Percentiles rank a stretch among this genome's conserved stretches.
These are phyloP conservation scores for Nothophytophthora sp. DNA, from an alignment of 352 stramenopile genomes.

Conservation along the genomic window DNA sequence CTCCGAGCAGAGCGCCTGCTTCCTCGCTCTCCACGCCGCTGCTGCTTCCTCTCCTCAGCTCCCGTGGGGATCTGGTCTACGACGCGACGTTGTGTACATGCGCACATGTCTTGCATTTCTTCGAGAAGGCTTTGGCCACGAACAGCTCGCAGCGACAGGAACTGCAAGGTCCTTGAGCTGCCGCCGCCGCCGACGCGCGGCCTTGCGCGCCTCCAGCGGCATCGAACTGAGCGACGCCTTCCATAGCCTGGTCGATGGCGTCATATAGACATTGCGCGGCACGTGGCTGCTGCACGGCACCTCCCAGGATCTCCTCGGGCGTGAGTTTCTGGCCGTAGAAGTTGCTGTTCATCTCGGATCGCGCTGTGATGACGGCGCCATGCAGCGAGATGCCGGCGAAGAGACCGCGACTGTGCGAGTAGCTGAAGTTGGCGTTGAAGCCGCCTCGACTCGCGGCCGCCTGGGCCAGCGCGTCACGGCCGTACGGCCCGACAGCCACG, in stretches of 20 bases:
- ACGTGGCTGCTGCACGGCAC: conserved; percentile 51
- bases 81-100: conserved; percentile 46
- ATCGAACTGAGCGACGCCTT: conserved; percentile 66
- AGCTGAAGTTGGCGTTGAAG: conserved; percentile 94
- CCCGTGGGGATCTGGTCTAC: too few relatives aligned
- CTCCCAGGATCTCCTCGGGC: conserved; percentile 76
- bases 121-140: conserved; percentile 66
- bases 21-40: too few relatives aligned
- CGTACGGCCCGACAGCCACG: conserved; percentile 90
- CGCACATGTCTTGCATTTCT: conserved; percentile 76
- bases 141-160: conserved; percentile 61
- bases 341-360: conserved; percentile 94
- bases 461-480: conserved; percentile 81
- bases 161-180: conserved; percentile 34
- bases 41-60: too few relatives aligned
- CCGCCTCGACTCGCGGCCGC: conserved; percentile 70
- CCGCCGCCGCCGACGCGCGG: conserved; percentile 10
- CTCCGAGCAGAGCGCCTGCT: too few relatives aligned
- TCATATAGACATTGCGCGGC: conserved; percentile 80
- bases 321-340: conserved; percentile 92
- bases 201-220: conserved; percentile 15
- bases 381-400: conserved; percentile 94
- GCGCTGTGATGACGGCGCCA: conserved; percentile 90
- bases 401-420: conserved; percentile 91
- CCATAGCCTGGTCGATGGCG: conserved; percentile 73